Base-by-base conservation (phyloP, 2,329 filamentous ascomycete species). In the Alternaria atra region DNA sequence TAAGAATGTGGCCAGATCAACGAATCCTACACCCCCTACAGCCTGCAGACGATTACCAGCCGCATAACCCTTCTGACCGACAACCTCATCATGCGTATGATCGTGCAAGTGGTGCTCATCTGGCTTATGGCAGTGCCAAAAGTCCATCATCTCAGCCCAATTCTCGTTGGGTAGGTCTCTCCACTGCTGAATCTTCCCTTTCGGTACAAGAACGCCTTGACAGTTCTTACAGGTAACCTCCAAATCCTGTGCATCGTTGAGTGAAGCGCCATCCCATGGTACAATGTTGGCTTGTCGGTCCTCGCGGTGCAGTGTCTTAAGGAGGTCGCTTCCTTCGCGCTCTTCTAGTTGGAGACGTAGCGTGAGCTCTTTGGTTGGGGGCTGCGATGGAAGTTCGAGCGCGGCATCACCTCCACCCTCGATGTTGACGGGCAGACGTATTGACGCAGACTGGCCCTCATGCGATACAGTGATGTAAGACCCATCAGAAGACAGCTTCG, bases 81-180 rank as follows among this genome's bases (percentile, higher is more conserved):
- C 53, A 1, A 64, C 66, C 4, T 71, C 67, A 10, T 72, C 68
- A 32, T 82, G 76, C n/a, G 74, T 70, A 10, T 83, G 79, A 27
- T 83, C 77, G 63, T 88, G 83, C 60, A 88, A 81, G 59, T 88
- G 83, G 56, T 88, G 83, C 62, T 89, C 85, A 39, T 83, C 79
- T 2, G 96, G 95, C 79, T 98, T 98, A 79, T 99, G 95, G 73
- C 95, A 99, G 79, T 99, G 96, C 95, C 95, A 99, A 70, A 99
- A 97, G 78, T 99, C 96, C 95, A 99, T 99, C 94, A 99, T 97
- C 81, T 99, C 95, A 0, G 95, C 96, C 95, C 95, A 99, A 73
- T 97, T 94, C 71, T 97, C 93, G 73, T 93, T 97, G 0, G 95
- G 95, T 17, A 99, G 82, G 73, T 99, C 93, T 79, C 94, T 97